Evolutionary conservation across 2,329 filamentous ascomycete species (phyloP), one percentile per base, ranked within the genome.

Genomic region (Sporothrix pallida): DNA sequence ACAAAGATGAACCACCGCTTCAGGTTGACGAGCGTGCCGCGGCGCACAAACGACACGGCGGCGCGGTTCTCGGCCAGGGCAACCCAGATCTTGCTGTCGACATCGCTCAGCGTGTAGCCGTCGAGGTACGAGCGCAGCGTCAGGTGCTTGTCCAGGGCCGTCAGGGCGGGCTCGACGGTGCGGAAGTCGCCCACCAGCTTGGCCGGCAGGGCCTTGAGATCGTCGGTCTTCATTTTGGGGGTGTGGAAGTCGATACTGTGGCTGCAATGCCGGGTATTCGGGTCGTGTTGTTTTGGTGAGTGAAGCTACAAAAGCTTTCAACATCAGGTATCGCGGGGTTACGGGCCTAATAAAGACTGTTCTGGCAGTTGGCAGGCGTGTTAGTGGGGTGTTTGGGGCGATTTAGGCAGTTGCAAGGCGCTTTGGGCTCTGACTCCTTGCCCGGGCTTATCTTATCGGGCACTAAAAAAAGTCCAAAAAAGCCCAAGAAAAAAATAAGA

Each of bases 1-100:
- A 98, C 86, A 81, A 92, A 97, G 78, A 86, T 88, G 83, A 95
- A 97, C 95, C 95, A 98, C 77, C 95, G 89, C 72, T 89, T 89
- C 75, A 97, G 82, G 82, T 96, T 97, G 74, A 88, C 85, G 77
- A 95, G 89, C 42, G 89, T 85, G 62, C 91, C 92, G 83, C 93
- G 93, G 83, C 93, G 93, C 78, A 97, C 87, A 78, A 93, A 93
- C 3, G 93, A 90, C 77, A 92, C 87, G 20, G 93, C 92, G n/a
- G 94, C 93, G 75, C 93, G 91, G 85, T 97, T 98, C 78, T 89
- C 91, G 73, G 93, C 91, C 72, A 98, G 87, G 5, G 92, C 90
- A 78, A 92, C 89, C 93, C 94, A 98, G 76, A 97, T 87, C 79
- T 92, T 92, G 76, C 90, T 88, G 82, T 98, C 95, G 76, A 92